Percentiles rank a stretch among this genome's conserved stretches.
Evolutionary conservation across 441 rosid species (phyloP).

Genomic region (Adansonia gregorii): DNA sequence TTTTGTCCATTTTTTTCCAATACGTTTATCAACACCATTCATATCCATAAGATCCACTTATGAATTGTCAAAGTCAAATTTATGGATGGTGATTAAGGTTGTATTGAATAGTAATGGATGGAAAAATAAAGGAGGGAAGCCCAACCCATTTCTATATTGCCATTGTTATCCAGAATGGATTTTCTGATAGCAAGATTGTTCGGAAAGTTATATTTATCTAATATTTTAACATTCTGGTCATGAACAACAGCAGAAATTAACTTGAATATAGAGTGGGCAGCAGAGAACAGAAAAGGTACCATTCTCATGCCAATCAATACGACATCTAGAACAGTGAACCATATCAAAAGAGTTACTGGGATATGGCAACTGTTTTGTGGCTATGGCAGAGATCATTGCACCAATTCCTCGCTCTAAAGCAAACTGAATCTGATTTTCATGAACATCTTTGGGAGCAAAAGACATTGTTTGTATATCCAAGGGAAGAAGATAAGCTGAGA

Average conservation of each 20-base stretch:
- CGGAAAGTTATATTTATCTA: slow-evolving; percentile 5
- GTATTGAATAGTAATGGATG: too few relatives aligned
- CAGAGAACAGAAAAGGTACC: slow-evolving; percentile 51
- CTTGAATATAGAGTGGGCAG: slow-evolving; percentile 17
- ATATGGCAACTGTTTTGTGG: slow-evolving; percentile 87
- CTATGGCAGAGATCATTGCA: slow-evolving; percentile 84
- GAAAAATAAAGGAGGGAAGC: too few relatives aligned
- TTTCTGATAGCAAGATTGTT: slow-evolving; percentile 18
- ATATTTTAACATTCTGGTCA: neutral
- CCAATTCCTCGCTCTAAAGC: slow-evolving; percentile 91
- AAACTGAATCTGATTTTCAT: slow-evolving; percentile 98
- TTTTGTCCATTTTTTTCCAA: too few relatives aligned
- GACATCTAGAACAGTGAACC: slow-evolving; percentile 98
- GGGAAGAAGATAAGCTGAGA: slow-evolving; percentile 89
- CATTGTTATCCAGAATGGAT: neutral
- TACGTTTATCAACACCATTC: too few relatives aligned
- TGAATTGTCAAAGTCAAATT: too few relatives aligned
- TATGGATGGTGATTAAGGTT: too few relatives aligned
- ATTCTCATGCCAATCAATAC: slow-evolving; percentile 92
- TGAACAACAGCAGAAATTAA: neutral
- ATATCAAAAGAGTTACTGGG: slow-evolving; percentile 89
- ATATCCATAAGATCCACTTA: too few relatives aligned
- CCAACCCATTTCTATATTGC: neutral
- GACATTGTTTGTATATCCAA: slow-evolving; percentile 89
- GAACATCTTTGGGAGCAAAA: slow-evolving; percentile 93